A percentile compares a stretch with the other conserved stretches of the same genome.
Evolutionary conservation across 164 flowering plant species (phyloP).

Genomic region (Chimonanthus praecox): DNA sequence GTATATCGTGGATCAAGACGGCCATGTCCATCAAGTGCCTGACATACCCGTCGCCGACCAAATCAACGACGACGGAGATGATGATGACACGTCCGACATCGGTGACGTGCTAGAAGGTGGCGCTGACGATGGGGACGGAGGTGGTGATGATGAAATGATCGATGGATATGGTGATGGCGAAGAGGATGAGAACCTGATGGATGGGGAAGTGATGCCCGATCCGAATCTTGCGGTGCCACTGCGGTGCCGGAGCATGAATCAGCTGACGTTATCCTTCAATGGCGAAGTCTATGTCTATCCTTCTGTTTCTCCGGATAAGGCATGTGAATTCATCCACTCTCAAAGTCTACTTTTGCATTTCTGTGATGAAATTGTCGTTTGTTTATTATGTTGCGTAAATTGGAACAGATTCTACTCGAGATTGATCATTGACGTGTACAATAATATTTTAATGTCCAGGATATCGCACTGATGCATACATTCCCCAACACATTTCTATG

Average conservation of each 20-base stretch:
- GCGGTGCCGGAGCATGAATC: slow-evolving; percentile 14
- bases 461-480: too few species aligned
- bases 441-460: too few species aligned
- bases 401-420: neutral
- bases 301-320: slow-evolving; percentile 28
- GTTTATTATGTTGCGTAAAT: neutral
- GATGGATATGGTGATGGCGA: slow-evolving; percentile 5
- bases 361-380: neutral
- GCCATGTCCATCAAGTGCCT: slow-evolving; percentile 3
- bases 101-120: neutral
- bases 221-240: slow-evolving; percentile 6
- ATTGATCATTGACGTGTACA: neutral
- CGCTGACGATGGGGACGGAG: slow-evolving; percentile 1
- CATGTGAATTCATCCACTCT: neutral
- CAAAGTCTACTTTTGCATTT: neutral
- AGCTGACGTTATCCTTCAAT: slow-evolving; percentile 27
- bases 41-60: slow-evolving; percentile 11
- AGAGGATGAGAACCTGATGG: slow-evolving; percentile 4
- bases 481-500: too few species aligned
- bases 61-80: slow-evolving; percentile 4
- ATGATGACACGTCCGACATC: neutral
- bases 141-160: slow-evolving; percentile 5
- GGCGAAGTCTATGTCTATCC: slow-evolving; percentile 31
- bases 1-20: slow-evolving; percentile 1
- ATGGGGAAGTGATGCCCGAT: slow-evolving; percentile 4